Evolutionary conservation across 805 yeast species (phyloP), one percentile per base, ranked within the genome.

Genomic region (Nakazawaea laoshanensis): DNA sequence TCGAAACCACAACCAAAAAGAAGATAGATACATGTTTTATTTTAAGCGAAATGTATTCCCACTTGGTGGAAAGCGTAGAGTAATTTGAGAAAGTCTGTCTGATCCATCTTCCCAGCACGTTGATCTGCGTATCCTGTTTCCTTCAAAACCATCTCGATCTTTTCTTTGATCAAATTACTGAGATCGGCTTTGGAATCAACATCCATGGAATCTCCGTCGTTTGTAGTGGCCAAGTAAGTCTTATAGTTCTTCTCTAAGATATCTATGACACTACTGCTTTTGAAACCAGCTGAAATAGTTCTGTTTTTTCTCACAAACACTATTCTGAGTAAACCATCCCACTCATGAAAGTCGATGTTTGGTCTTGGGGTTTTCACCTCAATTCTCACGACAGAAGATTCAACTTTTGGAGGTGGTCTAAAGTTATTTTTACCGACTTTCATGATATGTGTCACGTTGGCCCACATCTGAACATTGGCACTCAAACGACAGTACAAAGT

Each of bases 401-500:
- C 98, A 37, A 92, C 98, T 56, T 92, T 88, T 38, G 98, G 98
- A 8, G 98, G 98, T 16, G 98, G 98, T 47, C 96, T 70, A 65
- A 92, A 92, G 52, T 92, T 92, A 53, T 92, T 92, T 52, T 77
- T 82, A 16, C 97, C 97, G 19, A 92, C 98, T 58, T 92, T 92
- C 98, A 92, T 92, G 34, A 92, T 84, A 55, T 92, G 98, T 6
- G 94, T 87, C 11, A 92, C 96, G 43, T 85, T 85, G n/a, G 96
- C 96, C 96, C 97, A 92, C 97, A 92, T 89, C 52, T 92, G 98
- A 1, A 92, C 97, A 51, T 92, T 92, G 19, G 95, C 97, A 20
- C 95, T 81, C 35, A 92, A 67, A 49, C 98, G 73, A 57, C 96
- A 87, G 62, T 89, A 92, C 24, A 92, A 64, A 1, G 85, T 57